Evolutionary conservation across 2,329 filamentous ascomycete species (phyloP), one percentile per base, ranked within the genome.

Genomic region (Fusarium pseudonygamai): DNA sequence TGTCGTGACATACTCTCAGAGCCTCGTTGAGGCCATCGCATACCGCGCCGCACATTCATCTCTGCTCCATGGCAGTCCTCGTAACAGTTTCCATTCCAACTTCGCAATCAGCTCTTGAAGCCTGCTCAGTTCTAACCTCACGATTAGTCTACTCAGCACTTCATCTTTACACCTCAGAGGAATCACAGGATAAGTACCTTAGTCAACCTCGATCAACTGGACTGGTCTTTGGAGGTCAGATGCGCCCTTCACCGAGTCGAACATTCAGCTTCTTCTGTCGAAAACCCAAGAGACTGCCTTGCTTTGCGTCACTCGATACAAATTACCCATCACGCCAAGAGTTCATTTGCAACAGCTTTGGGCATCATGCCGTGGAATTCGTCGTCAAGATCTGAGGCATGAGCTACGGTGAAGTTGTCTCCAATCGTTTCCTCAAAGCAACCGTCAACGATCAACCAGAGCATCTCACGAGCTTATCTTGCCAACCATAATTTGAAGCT

Each of bases 211-310:
- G 15, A 13, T 30, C 30, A 11, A 30, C 30, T 30, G 30, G 30
- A 30, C 4, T 9, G 30, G 20, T 0, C 26, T 47, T 30, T 47
- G 10, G 10, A n/a, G 26, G 14, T 16, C 26, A 0, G 20, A 30
- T 18, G 14, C 14, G 3, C 46, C n/a, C 14, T n/a, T 30, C 10
- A 13, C 9, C 18, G 14, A 7, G 1, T 16, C 28, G 18, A 16
- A n/a, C 1, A n/a, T 18, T 9, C 0, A 6, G 2, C 20, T 30
- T 0, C 45, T 30, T 6, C 45, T 30, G 3, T 16, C 20, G 1
- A 11, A 47, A 11, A 3, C 13, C 3, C 20, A 30, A 16, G 26
- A 20, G 2, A 46, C 45, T 3, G 14, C 6, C 4, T 11, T 28
- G 11, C 26, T 28, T 22, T 28, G 26, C 20, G 9, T 47, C 26